These are phyloP conservation scores for Speleostelium caveatum DNA, from an alignment of 78 protist species.

Conservation along the genomic window DNA sequence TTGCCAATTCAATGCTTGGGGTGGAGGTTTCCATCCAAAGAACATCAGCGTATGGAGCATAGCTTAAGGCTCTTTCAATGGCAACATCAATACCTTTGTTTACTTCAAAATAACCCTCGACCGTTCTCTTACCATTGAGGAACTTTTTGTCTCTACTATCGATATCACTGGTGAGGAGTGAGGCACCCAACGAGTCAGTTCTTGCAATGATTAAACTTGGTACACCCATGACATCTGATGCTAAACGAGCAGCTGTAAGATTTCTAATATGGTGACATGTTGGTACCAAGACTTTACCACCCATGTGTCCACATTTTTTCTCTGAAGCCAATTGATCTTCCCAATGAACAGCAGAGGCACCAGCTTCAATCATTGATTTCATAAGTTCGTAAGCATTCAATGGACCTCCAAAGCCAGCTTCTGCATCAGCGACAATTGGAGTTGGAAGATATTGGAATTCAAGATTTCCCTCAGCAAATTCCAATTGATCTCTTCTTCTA, in stretches of 20 bases:
- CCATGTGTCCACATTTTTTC: slow-evolving; percentile 85
- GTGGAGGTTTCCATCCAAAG: slow-evolving; percentile 95
- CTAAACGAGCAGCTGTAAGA: slow-evolving; percentile 92
- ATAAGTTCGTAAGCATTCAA: slow-evolving; percentile 93
- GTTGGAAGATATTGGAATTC: slow-evolving; percentile 50
- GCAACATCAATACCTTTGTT: slow-evolving; percentile 87
- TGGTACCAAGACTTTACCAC: slow-evolving; percentile 91
- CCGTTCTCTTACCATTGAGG: slow-evolving; percentile 90
- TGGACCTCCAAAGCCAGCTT: slow-evolving; percentile 97
- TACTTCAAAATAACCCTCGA: slow-evolving; percentile 93
- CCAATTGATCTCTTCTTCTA: slow-evolving; percentile 61
- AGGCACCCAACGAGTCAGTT: slow-evolving; percentile 96
- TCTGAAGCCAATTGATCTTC: slow-evolving; percentile 95
- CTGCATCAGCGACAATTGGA: slow-evolving; percentile 97
- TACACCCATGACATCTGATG: slow-evolving; percentile 90
- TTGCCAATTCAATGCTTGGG: slow-evolving; percentile 90
- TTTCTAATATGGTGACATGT: slow-evolving; percentile 92
- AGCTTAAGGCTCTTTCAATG: slow-evolving; percentile 86
- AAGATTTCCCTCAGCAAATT: slow-evolving; percentile 52
- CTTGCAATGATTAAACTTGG: slow-evolving; percentile 91
- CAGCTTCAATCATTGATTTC: slow-evolving; percentile 93
- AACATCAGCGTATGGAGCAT: slow-evolving; percentile 92
- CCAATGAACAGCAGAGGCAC: slow-evolving; percentile 96
- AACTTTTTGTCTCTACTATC: slow-evolving; percentile 88
- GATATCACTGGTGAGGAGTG: slow-evolving; percentile 87